Conservation (phyloP, 441 rosid genomes). For the Brassica hybrid region DNA sequence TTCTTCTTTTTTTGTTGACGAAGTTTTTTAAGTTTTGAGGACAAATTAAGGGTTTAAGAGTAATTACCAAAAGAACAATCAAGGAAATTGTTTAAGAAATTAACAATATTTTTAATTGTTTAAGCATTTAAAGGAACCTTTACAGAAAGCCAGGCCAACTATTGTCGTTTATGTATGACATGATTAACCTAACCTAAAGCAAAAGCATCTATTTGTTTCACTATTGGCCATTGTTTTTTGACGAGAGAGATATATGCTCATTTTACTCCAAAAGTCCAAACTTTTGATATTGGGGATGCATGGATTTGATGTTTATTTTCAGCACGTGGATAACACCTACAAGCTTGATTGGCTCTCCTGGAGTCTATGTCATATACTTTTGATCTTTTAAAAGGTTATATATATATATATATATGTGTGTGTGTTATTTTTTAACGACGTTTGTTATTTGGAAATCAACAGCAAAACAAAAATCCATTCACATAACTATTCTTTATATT, state of each 20-base stretch:
- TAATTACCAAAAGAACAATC: not conserved
- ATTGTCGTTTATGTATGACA: not conserved
- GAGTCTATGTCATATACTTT: not conserved
- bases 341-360: slow-evolving; percentile 5
- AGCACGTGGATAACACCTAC: slow-evolving; percentile 29
- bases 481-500: not conserved
- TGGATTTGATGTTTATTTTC: slow-evolving; percentile 2
- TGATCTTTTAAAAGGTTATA: not conserved
- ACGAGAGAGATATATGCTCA: not conserved
- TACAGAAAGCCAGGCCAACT: not conserved
- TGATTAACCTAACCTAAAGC: slow-evolving; percentile 23
- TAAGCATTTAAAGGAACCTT: slow-evolving; percentile 6
- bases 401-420: no score
- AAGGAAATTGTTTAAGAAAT: not conserved
- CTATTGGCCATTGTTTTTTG: not conserved
- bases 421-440: not conserved
- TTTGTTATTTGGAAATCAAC: not conserved
- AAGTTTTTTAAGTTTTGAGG: not conserved
- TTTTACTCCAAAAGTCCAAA: slow-evolving; percentile 12
- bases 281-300: slow-evolving; percentile 10
- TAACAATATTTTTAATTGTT: not conserved
- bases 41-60: not conserved
- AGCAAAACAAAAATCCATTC: not conserved
- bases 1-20: not conserved
- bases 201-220: slow-evolving; percentile 1